Base-by-base conservation (phyloP, 164 flowering plant species). In the Santalum album region DNA sequence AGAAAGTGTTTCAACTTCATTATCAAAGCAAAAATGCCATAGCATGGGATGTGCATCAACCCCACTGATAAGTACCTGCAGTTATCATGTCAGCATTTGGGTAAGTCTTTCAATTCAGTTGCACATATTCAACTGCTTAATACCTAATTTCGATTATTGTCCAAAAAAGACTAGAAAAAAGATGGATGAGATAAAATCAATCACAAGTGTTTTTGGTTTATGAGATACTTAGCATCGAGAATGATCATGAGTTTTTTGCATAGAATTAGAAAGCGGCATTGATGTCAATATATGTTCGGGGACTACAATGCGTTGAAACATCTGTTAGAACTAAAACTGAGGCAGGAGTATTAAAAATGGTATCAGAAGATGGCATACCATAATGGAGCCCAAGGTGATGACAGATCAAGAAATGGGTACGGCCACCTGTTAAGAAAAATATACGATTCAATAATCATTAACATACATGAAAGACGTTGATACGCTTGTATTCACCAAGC, bases 41-140 rank as follows among this genome's bases (percentile, higher is more conserved):
- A 91, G 74, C 90, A 84, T 34, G 96, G 98, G 44, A 91, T 27
- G 60, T 88, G 98, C 87, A 88, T 49, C 60, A 86, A 15, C 7
- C 78, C 92, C 56, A 91, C 87, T 11, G 69, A 55, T 16, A 77
- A 68, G 72, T 91, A 91, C 98, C 98, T 87, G 75, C 52, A 70
- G 69, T 39, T 56, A 16, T 27, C 18, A 35, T 1, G 21, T 25
- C 46, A 39, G 56, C 10, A 21, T 38, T 10, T 38, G 16, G 56
- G 11, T 42, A 12, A 40, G 6, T 26, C 3, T n/a, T 1, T 42
- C 7, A 42, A 3, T 7, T 42, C 45, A 42, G n/a, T n/a, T 42
- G 1, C 9, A 42, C 16, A 42, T 17, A 17, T 9, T 9, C 20
- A 16, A 42, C 20, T 7, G 6, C 45, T 17, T 2, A 36, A 42